These are phyloP conservation scores for Phytophthora quininea DNA, from an alignment of 352 stramenopile species.

Conservation along the genomic window DNA sequence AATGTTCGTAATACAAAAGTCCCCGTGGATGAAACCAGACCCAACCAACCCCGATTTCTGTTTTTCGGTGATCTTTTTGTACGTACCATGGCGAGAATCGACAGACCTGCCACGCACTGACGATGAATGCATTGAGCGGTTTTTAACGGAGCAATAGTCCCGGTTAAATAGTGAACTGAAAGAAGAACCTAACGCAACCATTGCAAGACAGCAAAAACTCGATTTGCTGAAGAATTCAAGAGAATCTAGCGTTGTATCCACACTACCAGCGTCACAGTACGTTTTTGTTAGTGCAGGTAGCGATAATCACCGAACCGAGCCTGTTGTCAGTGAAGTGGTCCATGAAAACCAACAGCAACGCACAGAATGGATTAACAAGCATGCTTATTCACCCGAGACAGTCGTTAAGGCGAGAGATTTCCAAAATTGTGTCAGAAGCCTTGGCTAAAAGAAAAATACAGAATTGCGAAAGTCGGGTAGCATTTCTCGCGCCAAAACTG, in stretches of 20 bases:
- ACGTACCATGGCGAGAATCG: neutral
- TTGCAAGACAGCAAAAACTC: conserved; percentile 6
- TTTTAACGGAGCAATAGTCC: neutral
- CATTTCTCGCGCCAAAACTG: neutral
- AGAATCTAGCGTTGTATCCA: neutral
- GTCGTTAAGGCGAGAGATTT: neutral
- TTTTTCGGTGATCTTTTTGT: neutral
- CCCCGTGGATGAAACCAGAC: conserved; percentile 1
- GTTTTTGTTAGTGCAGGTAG: conserved; percentile 8
- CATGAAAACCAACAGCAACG: neutral
- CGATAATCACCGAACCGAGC: neutral
- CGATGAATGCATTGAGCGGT: neutral
- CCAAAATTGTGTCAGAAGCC: neutral
- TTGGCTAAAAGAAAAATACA: neutral
- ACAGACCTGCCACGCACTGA: neutral
- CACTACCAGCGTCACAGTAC: conserved; percentile 7
- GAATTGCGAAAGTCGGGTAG: neutral
- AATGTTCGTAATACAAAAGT: conserved; percentile 1
- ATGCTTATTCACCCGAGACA: neutral
- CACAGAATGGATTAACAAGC: conserved; percentile 3
- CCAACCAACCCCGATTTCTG: neutral
- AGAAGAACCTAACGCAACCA: conserved; percentile 11
- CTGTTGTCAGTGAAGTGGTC: neutral
- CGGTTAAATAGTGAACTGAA: neutral
- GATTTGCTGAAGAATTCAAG: conserved; percentile 5